These are phyloP conservation scores for Fusarium floridanum DNA, from an alignment of 2,329 filamentous ascomycete species.

Conservation along the genomic window DNA sequence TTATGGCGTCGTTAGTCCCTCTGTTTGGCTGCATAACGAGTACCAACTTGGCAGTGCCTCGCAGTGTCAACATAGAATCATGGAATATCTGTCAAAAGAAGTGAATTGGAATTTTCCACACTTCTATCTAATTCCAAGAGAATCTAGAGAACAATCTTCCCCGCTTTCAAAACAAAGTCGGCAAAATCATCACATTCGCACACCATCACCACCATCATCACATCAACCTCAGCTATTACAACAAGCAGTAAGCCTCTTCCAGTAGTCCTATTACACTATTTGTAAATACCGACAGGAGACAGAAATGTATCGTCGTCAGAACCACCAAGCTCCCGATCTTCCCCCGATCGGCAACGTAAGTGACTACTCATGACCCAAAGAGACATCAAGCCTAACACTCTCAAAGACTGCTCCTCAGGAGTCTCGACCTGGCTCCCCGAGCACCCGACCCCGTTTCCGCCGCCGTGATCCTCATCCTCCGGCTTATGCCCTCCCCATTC, in stretches of 20 bases:
- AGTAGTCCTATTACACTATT: no score
- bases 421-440: background rate
- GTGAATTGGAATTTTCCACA: background rate
- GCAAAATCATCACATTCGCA: background rate
- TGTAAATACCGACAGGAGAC: background rate
- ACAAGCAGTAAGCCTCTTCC: background rate
- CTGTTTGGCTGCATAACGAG: no score
- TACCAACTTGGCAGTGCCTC: background rate
- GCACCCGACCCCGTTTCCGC: background rate
- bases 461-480: background rate
- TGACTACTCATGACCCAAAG: background rate
- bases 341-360: background rate
- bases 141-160: background rate
- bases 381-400: background rate
- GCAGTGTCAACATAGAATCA: background rate
- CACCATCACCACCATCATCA: background rate
- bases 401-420: background rate
- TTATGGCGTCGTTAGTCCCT: no score
- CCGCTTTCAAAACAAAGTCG: background rate
- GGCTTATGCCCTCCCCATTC: background rate
- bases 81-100: background rate
- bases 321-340: background rate
- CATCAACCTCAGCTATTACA: background rate
- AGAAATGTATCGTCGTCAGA: background rate
- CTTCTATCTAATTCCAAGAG: background rate